Conservation (phyloP, 2,329 filamentous ascomycete genomes). For the Fusarium virguliforme region DNA sequence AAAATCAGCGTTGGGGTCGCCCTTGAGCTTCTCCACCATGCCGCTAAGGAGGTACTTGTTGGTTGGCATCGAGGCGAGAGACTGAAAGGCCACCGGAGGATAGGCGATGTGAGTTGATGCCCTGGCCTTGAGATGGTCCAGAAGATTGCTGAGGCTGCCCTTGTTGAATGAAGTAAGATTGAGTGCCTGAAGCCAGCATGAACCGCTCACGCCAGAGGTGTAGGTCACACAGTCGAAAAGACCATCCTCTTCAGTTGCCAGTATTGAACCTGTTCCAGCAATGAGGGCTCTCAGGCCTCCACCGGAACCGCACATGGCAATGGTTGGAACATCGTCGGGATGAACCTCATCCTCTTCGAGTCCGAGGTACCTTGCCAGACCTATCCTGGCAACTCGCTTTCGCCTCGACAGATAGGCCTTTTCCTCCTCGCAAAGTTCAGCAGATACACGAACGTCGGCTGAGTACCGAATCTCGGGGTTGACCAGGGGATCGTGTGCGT, state of each 20-base stretch:
- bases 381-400: conserved; percentile 77
- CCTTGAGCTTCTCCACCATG: conserved; percentile 91
- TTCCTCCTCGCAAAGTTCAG: conserved; percentile 87
- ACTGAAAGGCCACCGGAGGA: conserved; percentile 84
- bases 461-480: conserved; percentile 91
- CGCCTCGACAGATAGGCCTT: conserved; percentile 80
- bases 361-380: conserved; percentile 86
- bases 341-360: conserved; percentile 87
- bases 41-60: conserved; percentile 93
- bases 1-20: conserved; percentile 79
- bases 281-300: conserved; percentile 92
- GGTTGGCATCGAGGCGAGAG: conserved; percentile 90
- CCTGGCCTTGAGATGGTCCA: conserved; percentile 89
- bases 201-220: conserved; percentile 94
- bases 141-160: conserved; percentile 77
- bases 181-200: conserved; percentile 93
- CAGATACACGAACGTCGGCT: conserved; percentile 85
- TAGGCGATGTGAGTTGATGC: conserved; percentile 93
- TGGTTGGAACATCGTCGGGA: conserved; percentile 91
- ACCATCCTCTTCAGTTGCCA: conserved; percentile 87
- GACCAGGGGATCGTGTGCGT: conserved; percentile 85
- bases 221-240: conserved; percentile 96
- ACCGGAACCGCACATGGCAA: conserved; percentile 95
- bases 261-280: conserved; percentile 88
- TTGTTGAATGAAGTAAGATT: conserved; percentile 82